Evolutionary conservation across 352 stramenopile genomes (phyloP), one percentile per base, ranked within the genome.

Genomic region (Globisporangium spiculum): DNA sequence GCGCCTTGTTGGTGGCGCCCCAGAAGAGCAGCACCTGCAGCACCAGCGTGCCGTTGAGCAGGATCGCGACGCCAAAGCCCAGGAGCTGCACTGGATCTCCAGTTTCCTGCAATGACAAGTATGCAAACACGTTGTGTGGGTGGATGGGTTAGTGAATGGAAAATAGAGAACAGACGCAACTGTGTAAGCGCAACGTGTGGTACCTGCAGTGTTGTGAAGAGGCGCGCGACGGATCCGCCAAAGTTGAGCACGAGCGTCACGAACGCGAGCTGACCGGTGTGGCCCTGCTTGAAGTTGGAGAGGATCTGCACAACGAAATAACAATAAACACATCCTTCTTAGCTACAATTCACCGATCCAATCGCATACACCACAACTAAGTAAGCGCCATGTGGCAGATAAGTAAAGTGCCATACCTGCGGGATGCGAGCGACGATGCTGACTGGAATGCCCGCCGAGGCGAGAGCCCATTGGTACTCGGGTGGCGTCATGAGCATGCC

Each of bases 191-290:
- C 55, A 46, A 14, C 10, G 6, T 27, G 52, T 41, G 22, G 32
- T 68, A 85, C 81, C 75, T 96, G 86, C 63, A 97, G 72, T 18
- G 88, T 96, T 24, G 89, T 97, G 72, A 97, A 97, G 61, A 97
- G 77, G 1, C 89, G 85, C 41, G 89, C 89, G 55, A 93, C 67
- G 0, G 86, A 93, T 22, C 89, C 89, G 16, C 73, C 86, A 68
- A 96, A 81, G 72, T 94, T 97, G 44, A 94, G 80, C 70, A 94
- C 71, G 48, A 94, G 74, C 55, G 89, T 97, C 57, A 97, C 80
- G 22, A 97, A 80, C 52, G 89, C 89, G 34, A 97, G 76, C 69
- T 97, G 89, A n/a, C 89, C 89, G 48, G 89, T 97, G 75, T 97
- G 89, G 12, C 87, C 86, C 66, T 97, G 88, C 66, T 94, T 92